Conservation (phyloP, 805 yeast species). For the Metschnikowia vanudenii region DNA sequence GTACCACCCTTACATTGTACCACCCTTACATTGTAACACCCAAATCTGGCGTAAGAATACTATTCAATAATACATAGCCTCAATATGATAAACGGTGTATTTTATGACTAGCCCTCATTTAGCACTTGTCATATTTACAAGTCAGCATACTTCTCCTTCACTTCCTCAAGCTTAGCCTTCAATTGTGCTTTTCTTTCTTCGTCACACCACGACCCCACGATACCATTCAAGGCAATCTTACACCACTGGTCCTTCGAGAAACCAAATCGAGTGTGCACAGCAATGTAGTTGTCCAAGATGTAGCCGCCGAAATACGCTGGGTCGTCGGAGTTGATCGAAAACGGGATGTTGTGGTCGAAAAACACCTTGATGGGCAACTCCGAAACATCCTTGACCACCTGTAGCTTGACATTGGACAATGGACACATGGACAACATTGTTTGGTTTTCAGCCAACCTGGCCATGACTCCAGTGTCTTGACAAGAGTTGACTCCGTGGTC, state of each 20-base stretch:
- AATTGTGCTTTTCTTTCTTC: constrained; percentile 55
- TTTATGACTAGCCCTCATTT: too few relatives aligned
- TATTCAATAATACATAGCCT: too few relatives aligned
- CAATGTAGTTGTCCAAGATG: constrained; percentile 69
- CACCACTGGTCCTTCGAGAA: constrained; percentile 63
- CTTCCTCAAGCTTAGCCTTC: constrained; percentile 42
- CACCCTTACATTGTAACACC: too few relatives aligned
- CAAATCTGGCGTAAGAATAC: too few relatives aligned
- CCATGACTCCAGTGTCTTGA: constrained; percentile 52
- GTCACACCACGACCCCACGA: constrained; percentile 71
- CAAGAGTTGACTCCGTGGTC: constrained; percentile 78
- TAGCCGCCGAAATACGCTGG: constrained; percentile 80
- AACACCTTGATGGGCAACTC: constrained; percentile 66
- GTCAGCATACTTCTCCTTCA: constrained; percentile 36
- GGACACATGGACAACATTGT: constrained; percentile 75
- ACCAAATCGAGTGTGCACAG: constrained; percentile 64
- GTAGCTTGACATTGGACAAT: constrained; percentile 69
- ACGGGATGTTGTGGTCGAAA: constrained; percentile 62
- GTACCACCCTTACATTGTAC: too few relatives aligned
- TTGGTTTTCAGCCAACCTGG: constrained; percentile 53
- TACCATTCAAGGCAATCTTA: constrained; percentile 60
- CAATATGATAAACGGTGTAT: too few relatives aligned
- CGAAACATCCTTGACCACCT: constrained; percentile 64
- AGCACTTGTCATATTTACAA: constrained; percentile 8
- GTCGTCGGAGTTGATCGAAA: constrained; percentile 63